Evolutionary conservation across 164 flowering plant species (phyloP), one percentile per base, ranked within the genome.

Genomic region (Annona squamosa): DNA sequence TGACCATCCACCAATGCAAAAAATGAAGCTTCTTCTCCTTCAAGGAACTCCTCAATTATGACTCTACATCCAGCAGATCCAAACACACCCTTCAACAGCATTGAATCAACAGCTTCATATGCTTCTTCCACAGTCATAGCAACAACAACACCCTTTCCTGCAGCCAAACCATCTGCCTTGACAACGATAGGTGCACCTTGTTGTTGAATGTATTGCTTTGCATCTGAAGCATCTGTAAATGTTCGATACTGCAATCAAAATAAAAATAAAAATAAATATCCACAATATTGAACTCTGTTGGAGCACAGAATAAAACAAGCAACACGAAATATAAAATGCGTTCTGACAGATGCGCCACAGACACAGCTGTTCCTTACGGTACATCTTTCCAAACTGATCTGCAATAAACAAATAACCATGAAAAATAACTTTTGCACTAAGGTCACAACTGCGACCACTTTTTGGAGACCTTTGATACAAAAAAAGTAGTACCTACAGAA

Each of bases 1-100:
- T 88, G 90, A 65, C 99, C 99, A 82, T 95, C 99, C 77, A 95
- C 99, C 57, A 95, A 59, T n/a, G 99, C 98, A 77, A 95, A 95
- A 74, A 95, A 95, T 5, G 99, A 95, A 77, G 93, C 99, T 82
- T 92, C 99, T 65, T 92, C 99, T 68, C 99, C 99, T 83, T 92
- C 97, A 66, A 92, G 82, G 77, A 77, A 95, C 77, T 95, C 99
- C 85, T 95, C 99, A 67, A 95, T 80, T 71, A 95, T 80, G 67
- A 95, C 90, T 48, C 83, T 85, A 68, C 83, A 81, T 63, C 98
- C 99, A 17, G 98, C 94, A 70, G 93, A 86, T 12, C 99, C 94
- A 85, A 92, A 91, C 71, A 37, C 82, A 66, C 88, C 84, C 65
- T 87, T 67, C 10, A 95, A 89, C 63, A 95, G 89, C 97, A 95